These are phyloP conservation scores for Athelia sp. DNA, from an alignment of 1,284 basidiomycete species.

Conservation along the genomic window DNA sequence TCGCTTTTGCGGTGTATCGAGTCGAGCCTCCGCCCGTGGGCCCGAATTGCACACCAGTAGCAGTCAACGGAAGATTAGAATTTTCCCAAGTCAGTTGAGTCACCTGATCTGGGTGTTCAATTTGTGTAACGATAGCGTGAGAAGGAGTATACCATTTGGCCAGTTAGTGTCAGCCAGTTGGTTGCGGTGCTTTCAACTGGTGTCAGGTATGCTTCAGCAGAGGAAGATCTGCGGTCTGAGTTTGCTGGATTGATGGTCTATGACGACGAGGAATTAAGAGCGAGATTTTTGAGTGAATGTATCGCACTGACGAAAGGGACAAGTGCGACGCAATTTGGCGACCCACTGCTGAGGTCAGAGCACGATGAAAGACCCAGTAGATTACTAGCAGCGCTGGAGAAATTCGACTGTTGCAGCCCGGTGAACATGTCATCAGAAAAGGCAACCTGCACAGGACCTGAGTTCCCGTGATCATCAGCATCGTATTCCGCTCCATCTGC, in stretches of 20 bases:
- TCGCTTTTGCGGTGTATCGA: constrained; percentile 5
- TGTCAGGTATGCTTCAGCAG: constrained; percentile 30
- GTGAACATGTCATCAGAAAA: constrained; percentile 25
- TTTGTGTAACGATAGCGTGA: not conserved
- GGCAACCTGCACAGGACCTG: constrained; percentile 29
- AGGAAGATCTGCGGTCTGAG: constrained; percentile 31
- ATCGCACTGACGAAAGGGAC: constrained; percentile 15
- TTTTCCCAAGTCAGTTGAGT: constrained; percentile 28
- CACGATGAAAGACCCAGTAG: constrained; percentile 3
- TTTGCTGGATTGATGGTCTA: constrained; percentile 11
- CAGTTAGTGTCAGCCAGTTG: constrained; percentile 30
- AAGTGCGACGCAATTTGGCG: constrained; percentile 29
- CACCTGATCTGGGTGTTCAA: constrained; percentile 17
- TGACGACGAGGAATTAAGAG: constrained; percentile 29
- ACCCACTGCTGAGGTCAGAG: constrained; percentile 28
- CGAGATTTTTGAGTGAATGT: constrained; percentile 16
- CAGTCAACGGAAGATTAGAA: constrained; percentile 22
- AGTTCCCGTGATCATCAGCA: constrained; percentile 26
- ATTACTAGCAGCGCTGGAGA: constrained; percentile 21
- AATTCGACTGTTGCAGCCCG: constrained; percentile 29
- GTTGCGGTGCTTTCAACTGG: constrained; percentile 27
- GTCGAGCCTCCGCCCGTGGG: constrained; percentile 19
- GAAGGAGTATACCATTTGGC: constrained; percentile 19
- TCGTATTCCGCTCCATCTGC: constrained; percentile 23
- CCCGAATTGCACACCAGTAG: constrained; percentile 30